A percentile compares a stretch with the other conserved stretches of the same genome.
Evolutionary conservation across 225 moss, liverwort and hornwort genomes (phyloP).

Genomic region (Pseudisothecium myosuroides): DNA sequence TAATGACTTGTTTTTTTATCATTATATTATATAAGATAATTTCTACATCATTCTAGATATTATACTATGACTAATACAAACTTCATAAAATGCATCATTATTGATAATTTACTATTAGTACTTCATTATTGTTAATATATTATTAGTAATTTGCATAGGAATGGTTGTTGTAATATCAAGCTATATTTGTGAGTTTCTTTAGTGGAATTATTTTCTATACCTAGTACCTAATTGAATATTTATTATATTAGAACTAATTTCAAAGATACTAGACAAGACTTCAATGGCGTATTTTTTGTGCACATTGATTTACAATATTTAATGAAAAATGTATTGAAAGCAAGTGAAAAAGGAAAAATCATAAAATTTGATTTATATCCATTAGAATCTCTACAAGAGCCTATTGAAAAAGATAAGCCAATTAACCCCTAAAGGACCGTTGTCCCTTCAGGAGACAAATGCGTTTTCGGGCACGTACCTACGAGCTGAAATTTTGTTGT

Average conservation of each 20-base stretch:
- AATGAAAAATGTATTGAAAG: neutral
- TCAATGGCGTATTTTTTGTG: neutral
- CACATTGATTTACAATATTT: slow-evolving; percentile 4
- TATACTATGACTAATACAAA: no score
- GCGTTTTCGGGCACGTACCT: no score
- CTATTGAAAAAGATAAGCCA: neutral
- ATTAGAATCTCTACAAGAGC: neutral
- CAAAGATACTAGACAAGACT: neutral
- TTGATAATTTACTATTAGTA: neutral
- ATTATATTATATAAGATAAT: neutral
- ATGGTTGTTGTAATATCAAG: neutral
- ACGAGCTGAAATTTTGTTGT: no score
- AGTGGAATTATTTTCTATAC: neutral
- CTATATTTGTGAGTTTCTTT: neutral
- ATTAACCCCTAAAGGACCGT: no score
- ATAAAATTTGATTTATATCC: neutral
- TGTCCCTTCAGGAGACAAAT: no score
- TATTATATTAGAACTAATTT: neutral
- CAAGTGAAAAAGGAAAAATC: neutral
- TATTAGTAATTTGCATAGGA: neutral
- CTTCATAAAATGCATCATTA: neutral
- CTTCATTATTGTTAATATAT: neutral
- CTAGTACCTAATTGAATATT: neutral
- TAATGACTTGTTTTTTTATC: neutral
- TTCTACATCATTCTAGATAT: neutral